Base-by-base conservation (phyloP, 2,329 filamentous ascomycete species). In the Akanthomyces uredinophilus region DNA sequence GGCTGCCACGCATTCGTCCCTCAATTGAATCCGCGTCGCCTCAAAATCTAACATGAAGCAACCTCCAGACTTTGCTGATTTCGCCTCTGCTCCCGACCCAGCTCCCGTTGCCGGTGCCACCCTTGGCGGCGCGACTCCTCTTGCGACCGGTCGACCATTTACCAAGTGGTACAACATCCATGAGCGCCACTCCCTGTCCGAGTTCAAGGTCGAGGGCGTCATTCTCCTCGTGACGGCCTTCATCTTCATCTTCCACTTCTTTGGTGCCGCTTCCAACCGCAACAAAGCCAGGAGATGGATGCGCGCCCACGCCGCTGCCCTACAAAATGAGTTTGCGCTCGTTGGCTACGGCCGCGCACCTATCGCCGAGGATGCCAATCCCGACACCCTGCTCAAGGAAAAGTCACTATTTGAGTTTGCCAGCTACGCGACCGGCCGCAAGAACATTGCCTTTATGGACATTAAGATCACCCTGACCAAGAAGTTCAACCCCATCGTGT, bases 131-230 rank as follows among this genome's bases (percentile, higher is more conserved):
- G 74, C 78, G 47, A 47, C 59, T 20, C 81, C 83, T 64, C 79
- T 78, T 50, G 74, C 77, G 52, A 80, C 81, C 50, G 76, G 73
- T 49, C 78, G 81, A 29, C 90, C 91, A 16, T 97, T 89, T 76
- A 96, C 92, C 57, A 92, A 91, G 81, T 99, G 95, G 95, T 99
- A 98, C 79, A 92, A 92, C 62, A 81, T 98, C 65, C 95, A 96
- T 83, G 93, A 98, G 83, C 92, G 95, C 71, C 87, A 93, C 70
- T 87, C 87, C 29, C 79, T 88, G 64, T 83, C 82, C 71, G 95
- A 99, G 75, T 99, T 99, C 83, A 87, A 87, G 77, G 84, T 88
- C 70, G 95, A 99, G 79, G 89, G 90, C 64, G 79, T 92, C 73
- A 90, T 99, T 70, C 78, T 97, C 64, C 83, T 85, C 39, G 81